A percentile compares a stretch with the other conserved stretches of the same genome.
Conservation (phyloP, 768 basidiomycete species). For the Kondoa subrosea region DNA sequence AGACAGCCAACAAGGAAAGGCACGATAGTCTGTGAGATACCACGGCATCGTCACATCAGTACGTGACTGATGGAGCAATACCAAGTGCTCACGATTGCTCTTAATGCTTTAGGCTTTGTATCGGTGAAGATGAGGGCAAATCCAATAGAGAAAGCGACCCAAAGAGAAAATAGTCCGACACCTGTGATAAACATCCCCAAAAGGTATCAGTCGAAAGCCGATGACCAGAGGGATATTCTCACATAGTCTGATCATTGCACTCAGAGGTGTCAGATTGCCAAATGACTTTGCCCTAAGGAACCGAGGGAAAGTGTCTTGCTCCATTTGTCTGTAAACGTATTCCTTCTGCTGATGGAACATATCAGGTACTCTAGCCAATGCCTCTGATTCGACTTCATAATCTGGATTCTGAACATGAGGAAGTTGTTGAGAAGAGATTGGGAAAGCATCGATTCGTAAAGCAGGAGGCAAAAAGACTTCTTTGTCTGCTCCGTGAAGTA, state of each 20-base stretch:
- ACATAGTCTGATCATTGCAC: slow-evolving; percentile 68
- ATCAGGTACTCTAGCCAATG: slow-evolving; percentile 77
- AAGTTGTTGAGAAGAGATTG: slow-evolving; percentile 55
- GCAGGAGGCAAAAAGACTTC: slow-evolving; percentile 94
- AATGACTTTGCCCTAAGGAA: slow-evolving; percentile 97
- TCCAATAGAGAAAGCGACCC: slow-evolving; percentile 82
- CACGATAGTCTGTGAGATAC: slow-evolving; percentile 56
- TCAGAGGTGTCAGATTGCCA: slow-evolving; percentile 84
- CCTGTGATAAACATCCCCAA: neutral
- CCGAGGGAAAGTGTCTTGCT: slow-evolving; percentile 38
- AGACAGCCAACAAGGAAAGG: slow-evolving; percentile 79
- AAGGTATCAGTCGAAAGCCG: neutral
- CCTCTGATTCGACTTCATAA: slow-evolving; percentile 44
- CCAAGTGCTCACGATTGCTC: slow-evolving; percentile 67
- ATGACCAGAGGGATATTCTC: neutral
- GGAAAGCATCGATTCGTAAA: slow-evolving; percentile 79
- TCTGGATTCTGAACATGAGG: slow-evolving; percentile 41
- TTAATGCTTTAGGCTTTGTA: slow-evolving; percentile 72
- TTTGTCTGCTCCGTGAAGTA: slow-evolving; percentile 76
- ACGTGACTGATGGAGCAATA: neutral
- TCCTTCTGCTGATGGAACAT: slow-evolving; percentile 96
- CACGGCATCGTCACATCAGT: neutral
- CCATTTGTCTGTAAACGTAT: slow-evolving; percentile 28
- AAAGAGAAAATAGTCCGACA: slow-evolving; percentile 64
- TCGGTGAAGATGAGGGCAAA: slow-evolving; percentile 90